Percentiles rank a stretch among this genome's conserved stretches.
These are phyloP conservation scores for Podospora anserina DNA, from an alignment of 495 filamentous ascomycete genomes.

Conservation along the genomic window DNA sequence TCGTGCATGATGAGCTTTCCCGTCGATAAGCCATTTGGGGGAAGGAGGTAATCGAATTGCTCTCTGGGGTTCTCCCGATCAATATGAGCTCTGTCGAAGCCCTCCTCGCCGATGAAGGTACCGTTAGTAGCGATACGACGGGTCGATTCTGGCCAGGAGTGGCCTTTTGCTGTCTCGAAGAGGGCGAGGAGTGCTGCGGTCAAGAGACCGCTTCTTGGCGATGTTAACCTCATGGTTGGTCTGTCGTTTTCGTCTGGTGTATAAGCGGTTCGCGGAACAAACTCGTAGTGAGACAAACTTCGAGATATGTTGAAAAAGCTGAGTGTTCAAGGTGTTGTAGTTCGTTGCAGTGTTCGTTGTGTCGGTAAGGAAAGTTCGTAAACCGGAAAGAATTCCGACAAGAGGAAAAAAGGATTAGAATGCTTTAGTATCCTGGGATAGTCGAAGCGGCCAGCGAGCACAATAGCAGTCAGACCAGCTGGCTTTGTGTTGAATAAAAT, in stretches of 20 bases:
- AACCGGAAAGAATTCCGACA: neutral
- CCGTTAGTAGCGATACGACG: conserved; percentile 68
- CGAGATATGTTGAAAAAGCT: neutral
- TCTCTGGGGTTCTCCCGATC: conserved; percentile 51
- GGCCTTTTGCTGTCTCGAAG: conserved; percentile 45
- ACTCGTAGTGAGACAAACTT: neutral
- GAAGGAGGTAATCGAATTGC: conserved; percentile 46
- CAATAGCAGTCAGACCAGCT: conserved; percentile 21
- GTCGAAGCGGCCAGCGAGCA: conserved; percentile 22
- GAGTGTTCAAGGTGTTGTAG: neutral
- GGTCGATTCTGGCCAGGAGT: conserved; percentile 78
- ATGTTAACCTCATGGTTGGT: conserved; percentile 9
- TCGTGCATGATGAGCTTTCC: conserved; percentile 28
- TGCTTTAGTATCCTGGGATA: neutral
- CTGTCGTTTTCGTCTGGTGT: neutral
- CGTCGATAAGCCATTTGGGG: conserved; percentile 39
- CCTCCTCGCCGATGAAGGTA: conserved; percentile 63
- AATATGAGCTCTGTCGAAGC: conserved; percentile 64
- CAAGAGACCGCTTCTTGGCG: conserved; percentile 14
- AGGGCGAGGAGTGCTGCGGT: conserved; percentile 37
- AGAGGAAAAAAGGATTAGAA: neutral
- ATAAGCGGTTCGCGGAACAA: neutral
- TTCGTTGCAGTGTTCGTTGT: neutral
- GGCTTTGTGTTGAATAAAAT: conserved; percentile 11
- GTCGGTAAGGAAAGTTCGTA: neutral